Base-by-base conservation (phyloP, 495 filamentous ascomycete species). In the Penicillium lividum region DNA sequence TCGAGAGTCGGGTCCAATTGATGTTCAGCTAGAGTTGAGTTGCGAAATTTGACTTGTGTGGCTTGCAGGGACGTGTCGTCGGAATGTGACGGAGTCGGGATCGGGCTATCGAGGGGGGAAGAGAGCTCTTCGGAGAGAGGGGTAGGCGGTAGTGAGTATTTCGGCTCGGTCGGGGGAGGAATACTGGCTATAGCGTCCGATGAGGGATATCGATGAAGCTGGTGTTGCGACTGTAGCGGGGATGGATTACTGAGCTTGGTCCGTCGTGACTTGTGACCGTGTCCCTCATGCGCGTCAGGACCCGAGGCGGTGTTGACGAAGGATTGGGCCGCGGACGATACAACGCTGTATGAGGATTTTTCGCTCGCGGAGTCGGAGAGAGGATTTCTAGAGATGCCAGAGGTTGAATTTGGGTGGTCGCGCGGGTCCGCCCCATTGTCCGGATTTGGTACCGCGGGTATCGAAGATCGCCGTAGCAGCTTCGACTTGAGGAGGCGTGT, bases 381-480 rank as follows among this genome's bases (percentile, higher is more conserved):
- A 38, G 53, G 56, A 61, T 54, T 36, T 28, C 58, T 49, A 56
- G 60, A 56, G 52, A 50, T 51, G 44, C 55, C 46, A 66, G 63
- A 60, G 57, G 63, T 63, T 67, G 62, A 55, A 58, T 64, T 55
- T 58, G 56, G 48, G 59, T 63, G 60, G 67, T 57, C 61, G 60
- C 64, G 51, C 62, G 70, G 62, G 55, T 70, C 68, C 59, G 66
- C 61, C 59, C 57, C 65, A 67, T 65, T 56, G 62, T 50, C 68
- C 63, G 61, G 54, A 69, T 69, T 67, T 42, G 71, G 65, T 56
- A 58, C 65, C 30, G 56, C 54, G 25, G 70, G 64, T 30, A 65
- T 64, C 43, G 75, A 73, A 62, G 73, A 74, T 74, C 72, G 73
- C 52, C 70, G 72, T 44, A 74, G 64, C 54, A 76, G 66, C 59